Conservation (phyloP, 2,329 filamentous ascomycete genomes). For the Xylogone sp. region DNA sequence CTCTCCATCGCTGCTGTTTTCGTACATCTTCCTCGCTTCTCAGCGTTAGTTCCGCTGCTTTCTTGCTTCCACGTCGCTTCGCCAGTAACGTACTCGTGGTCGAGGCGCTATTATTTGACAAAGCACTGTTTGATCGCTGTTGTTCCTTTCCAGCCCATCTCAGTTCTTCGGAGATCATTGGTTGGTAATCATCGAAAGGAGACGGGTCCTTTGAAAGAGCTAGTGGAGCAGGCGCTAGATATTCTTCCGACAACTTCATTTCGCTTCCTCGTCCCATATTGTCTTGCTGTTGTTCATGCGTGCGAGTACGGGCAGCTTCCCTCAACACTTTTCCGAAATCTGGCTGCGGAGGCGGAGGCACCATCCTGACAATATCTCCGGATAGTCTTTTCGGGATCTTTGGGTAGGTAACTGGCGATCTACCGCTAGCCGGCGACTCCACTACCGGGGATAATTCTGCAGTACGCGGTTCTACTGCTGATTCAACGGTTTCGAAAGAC, state of each 20-base stretch:
- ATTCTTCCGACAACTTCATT: not conserved
- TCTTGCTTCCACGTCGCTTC: slow-evolving; percentile 35
- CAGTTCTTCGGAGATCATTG: not conserved
- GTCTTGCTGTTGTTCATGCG: not conserved
- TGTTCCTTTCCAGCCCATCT: not conserved
- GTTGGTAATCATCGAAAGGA: not conserved
- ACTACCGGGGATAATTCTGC: slow-evolving; percentile 25
- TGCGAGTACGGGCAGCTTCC: slow-evolving; percentile 14
- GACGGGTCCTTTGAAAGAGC: not conserved
- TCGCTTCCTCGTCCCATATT: not conserved
- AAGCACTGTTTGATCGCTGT: not conserved
- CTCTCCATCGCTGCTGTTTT: slow-evolving; percentile 22
- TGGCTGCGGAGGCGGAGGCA: slow-evolving; percentile 18
- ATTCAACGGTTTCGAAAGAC: slow-evolving; percentile 12
- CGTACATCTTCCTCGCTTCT: slow-evolving; percentile 13
- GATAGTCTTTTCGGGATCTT: slow-evolving; percentile 15
- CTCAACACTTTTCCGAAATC: slow-evolving; percentile 20
- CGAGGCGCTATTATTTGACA: not conserved
- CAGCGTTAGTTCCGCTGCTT: slow-evolving; percentile 40
- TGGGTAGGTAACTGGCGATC: slow-evolving; percentile 24
- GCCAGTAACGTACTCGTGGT: not conserved
- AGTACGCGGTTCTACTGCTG: slow-evolving; percentile 9
- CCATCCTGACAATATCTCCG: slow-evolving; percentile 3
- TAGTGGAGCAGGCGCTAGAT: not conserved
- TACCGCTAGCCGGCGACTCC: slow-evolving; percentile 22